Conservation (phyloP, 2,329 filamentous ascomycete genomes). For the Aspergillus fumigatus region DNA sequence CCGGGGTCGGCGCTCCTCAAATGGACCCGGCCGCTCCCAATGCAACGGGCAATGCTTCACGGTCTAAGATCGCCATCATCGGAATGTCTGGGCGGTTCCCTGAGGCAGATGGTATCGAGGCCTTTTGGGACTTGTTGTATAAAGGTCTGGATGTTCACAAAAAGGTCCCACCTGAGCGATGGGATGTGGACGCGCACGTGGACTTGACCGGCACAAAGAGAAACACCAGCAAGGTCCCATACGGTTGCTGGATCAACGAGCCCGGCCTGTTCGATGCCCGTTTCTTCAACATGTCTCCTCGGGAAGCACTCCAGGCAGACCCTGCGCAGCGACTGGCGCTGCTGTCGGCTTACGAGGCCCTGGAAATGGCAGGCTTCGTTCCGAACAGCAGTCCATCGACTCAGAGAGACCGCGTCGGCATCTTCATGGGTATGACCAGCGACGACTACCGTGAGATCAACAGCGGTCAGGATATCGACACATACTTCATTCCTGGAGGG, state of each 20-base stretch:
- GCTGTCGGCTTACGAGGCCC: slow-evolving; percentile 69
- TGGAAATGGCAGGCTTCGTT: slow-evolving; percentile 18
- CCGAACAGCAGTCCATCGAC: slow-evolving; percentile 62
- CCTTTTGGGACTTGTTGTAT: slow-evolving; percentile 65
- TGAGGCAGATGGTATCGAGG: slow-evolving; percentile 60
- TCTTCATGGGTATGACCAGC: slow-evolving; percentile 68
- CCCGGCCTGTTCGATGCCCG: slow-evolving; percentile 67
- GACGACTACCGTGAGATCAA: slow-evolving; percentile 68
- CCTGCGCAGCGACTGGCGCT: slow-evolving; percentile 49
- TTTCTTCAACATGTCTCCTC: slow-evolving; percentile 75
- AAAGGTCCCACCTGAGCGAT: slow-evolving; percentile 61
- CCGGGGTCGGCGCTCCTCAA: slow-evolving; percentile 21
- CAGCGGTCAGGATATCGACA: slow-evolving; percentile 63
- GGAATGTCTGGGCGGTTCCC: slow-evolving; percentile 73
- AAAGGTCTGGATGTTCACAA: slow-evolving; percentile 66
- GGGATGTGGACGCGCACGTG: slow-evolving; percentile 61
- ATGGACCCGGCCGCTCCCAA: slow-evolving; percentile 19
- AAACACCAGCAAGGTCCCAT: slow-evolving; percentile 68
- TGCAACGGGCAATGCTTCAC: slow-evolving; percentile 22
- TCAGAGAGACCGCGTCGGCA: slow-evolving; percentile 58
- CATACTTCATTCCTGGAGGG: slow-evolving; percentile 61
- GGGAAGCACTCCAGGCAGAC: slow-evolving; percentile 68
- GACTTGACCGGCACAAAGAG: slow-evolving; percentile 64
- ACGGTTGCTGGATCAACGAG: slow-evolving; percentile 66
- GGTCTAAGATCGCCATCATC: slow-evolving; percentile 58